A percentile compares a stretch with the other conserved stretches of the same genome.
These are phyloP conservation scores for Ophiostoma australiae DNA, from an alignment of 2,329 filamentous ascomycete species.

Conservation along the genomic window DNA sequence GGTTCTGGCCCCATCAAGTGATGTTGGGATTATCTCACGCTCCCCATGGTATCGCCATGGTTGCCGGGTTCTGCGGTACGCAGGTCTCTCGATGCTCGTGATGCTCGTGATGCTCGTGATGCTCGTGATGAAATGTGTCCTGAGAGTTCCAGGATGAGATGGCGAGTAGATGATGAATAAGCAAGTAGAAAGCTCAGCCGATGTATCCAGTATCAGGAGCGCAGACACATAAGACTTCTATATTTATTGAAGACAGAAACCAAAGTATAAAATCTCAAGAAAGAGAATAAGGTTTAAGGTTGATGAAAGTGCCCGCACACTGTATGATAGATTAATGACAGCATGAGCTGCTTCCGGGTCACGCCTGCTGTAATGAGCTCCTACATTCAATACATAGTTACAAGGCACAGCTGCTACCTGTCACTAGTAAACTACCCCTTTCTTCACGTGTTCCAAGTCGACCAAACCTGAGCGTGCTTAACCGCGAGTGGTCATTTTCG, in stretches of 20 bases:
- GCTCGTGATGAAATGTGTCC: not conserved
- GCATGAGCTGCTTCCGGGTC: not conserved
- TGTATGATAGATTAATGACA: not conserved
- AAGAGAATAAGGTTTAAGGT: not conserved
- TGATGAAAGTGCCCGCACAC: not conserved
- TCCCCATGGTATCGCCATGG: slow-evolving; percentile 43
- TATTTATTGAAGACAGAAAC: not conserved
- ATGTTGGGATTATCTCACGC: slow-evolving; percentile 39
- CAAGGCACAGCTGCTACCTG: not conserved
- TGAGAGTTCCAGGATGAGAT: not conserved
- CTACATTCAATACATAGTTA: not conserved
- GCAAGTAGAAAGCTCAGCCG: not conserved
- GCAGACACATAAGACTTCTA: not conserved
- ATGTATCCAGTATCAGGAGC: not conserved
- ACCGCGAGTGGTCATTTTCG: not conserved
- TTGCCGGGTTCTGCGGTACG: not conserved
- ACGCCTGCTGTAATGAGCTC: not conserved
- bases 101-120: not conserved
- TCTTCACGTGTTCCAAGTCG: slow-evolving; percentile 1
- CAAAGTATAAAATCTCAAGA: not conserved
- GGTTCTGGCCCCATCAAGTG: not conserved
- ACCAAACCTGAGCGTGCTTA: not conserved
- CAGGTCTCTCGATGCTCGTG: not conserved
- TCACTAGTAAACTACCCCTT: not conserved
- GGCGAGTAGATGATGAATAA: not conserved